Evolutionary conservation across 78 protist genomes (phyloP).

Genomic region (Dictyostelium discoideum): DNA sequence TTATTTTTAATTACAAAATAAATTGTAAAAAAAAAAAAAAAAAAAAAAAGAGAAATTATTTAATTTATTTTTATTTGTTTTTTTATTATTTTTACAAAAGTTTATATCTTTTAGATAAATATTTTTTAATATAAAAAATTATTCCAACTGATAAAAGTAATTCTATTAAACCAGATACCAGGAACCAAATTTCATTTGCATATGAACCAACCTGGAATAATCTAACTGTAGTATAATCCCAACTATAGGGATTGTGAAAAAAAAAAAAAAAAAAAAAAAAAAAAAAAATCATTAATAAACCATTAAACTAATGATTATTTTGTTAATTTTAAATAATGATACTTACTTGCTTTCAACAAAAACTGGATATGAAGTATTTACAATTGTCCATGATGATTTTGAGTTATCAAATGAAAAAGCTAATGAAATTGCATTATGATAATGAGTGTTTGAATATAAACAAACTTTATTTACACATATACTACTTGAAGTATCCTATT

Average conservation of each 20-base stretch:
- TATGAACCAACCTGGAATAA: background rate
- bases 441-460: slow-evolving; percentile 26
- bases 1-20: too few species aligned
- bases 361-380: slow-evolving; percentile 30
- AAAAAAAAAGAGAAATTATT: background rate
- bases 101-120: slow-evolving; percentile 73
- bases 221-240: slow-evolving; percentile 23
- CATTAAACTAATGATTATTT: background rate
- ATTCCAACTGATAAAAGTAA: slow-evolving; percentile 12
- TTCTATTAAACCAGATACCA: slow-evolving; percentile 40
- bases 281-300: background rate
- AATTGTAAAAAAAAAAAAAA: background rate
- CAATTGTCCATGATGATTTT: background rate
- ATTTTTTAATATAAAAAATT: slow-evolving; percentile 9
- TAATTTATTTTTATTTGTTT: background rate
- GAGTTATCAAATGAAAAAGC: slow-evolving; percentile 17
- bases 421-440: slow-evolving; percentile 43
- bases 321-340: background rate
- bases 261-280: background rate
- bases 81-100: slow-evolving; percentile 30
- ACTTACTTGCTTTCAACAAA: slow-evolving; percentile 43
- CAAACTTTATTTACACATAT: slow-evolving; percentile 1
- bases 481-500: background rate
- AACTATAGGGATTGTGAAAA: too few species aligned
- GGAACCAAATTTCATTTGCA: slow-evolving; percentile 18